Evolutionary conservation across 257 asterid genomes (phyloP).

Genomic region (Ehretia macrophylla): DNA sequence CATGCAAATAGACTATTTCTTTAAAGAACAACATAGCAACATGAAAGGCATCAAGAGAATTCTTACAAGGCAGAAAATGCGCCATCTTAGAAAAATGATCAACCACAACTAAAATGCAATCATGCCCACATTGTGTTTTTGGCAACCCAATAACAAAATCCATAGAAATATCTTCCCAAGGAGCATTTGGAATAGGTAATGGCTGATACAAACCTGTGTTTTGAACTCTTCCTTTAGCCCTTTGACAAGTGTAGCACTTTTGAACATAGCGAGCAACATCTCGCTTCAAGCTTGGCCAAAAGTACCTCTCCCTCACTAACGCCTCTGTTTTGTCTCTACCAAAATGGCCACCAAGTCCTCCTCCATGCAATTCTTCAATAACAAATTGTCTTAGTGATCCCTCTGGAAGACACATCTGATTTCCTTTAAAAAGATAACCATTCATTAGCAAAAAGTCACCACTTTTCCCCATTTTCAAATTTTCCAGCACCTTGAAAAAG

Average conservation of each 20-base stretch:
- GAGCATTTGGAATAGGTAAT: no score
- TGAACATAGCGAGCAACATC: no score
- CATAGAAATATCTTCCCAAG: no score
- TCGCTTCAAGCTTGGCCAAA: neutral
- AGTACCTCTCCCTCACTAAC: neutral
- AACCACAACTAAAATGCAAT: no score
- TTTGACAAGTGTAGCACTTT: no score
- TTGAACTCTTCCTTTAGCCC: no score
- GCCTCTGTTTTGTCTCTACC: neutral
- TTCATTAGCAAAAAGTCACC: no score
- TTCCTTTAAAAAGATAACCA: no score
- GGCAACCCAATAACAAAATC: no score
- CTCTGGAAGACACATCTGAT: neutral
- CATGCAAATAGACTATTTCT: neutral
- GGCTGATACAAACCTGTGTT: neutral
- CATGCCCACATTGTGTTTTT: no score
- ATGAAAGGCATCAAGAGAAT: neutral
- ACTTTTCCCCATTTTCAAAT: no score
- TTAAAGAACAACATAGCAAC: neutral
- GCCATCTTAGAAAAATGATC: conserved; percentile 1
- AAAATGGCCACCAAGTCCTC: neutral
- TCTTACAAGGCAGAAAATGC: neutral
- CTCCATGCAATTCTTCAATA: neutral
- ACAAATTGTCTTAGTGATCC: neutral
- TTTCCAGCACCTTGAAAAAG: no score